These are phyloP conservation scores for Mesembryanthemum crystallinum DNA, from an alignment of 148 eudicot species.

Conservation along the genomic window DNA sequence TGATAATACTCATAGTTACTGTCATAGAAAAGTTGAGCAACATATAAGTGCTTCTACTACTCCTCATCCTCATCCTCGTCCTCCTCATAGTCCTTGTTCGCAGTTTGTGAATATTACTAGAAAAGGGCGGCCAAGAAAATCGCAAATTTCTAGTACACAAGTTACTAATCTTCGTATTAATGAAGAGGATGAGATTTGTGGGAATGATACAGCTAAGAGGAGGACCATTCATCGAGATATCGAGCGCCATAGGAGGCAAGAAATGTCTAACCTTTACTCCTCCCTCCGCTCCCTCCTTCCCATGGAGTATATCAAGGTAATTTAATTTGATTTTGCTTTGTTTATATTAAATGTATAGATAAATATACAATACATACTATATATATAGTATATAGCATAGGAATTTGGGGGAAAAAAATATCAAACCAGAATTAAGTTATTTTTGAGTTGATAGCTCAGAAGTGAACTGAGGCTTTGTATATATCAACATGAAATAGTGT, in stretches of 20 bases:
- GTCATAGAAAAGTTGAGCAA: neutral
- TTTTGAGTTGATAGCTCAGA: neutral
- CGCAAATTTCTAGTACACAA: neutral
- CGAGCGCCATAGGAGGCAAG: constrained; percentile 73
- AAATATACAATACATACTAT: too few species aligned
- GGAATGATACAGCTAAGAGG: constrained; percentile 10
- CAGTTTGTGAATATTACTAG: neutral
- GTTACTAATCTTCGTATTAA: neutral
- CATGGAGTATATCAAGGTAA: constrained; percentile 59
- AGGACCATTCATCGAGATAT: constrained; percentile 51
- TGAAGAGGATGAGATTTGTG: neutral
- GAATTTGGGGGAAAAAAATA: too few species aligned
- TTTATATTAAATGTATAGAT: too few species aligned
- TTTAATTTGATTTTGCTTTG: neutral
- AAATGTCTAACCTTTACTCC: constrained; percentile 60
- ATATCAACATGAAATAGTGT: too few species aligned
- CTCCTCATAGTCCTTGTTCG: neutral
- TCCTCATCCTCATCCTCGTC: neutral
- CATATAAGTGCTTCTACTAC: neutral
- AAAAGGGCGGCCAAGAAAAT: neutral
- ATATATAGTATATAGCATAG: too few species aligned
- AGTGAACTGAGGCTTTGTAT: too few species aligned
- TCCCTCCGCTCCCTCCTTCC: constrained; percentile 68
- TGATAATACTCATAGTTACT: neutral
- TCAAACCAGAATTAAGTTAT: neutral